Conservation (phyloP, 2,329 filamentous ascomycete genomes). For the Cladosporium sp. region DNA sequence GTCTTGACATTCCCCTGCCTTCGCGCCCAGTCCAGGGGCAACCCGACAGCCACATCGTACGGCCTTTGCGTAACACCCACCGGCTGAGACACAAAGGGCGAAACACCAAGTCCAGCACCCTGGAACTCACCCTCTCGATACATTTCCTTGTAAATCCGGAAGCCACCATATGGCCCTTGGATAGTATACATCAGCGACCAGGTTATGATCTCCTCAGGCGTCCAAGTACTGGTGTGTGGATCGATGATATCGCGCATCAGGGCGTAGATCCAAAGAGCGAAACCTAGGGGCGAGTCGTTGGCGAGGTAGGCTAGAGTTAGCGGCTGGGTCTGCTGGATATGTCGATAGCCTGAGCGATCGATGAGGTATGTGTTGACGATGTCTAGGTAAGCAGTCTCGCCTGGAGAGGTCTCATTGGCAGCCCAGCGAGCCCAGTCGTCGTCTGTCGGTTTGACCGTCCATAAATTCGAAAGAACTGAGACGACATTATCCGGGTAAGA, state of each 20-base stretch:
- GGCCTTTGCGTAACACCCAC: constrained; percentile 22
- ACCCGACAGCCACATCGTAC: constrained; percentile 26
- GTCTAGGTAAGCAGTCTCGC: not conserved
- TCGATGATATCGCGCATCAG: not conserved
- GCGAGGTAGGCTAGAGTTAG: constrained; percentile 65
- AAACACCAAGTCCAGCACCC: constrained; percentile 16
- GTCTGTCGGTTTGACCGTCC: not conserved
- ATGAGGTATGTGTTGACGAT: not conserved
- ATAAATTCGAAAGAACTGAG: constrained; percentile 1
- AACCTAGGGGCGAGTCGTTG: constrained; percentile 61
- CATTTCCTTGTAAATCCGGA: constrained; percentile 66
- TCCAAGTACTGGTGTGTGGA: not conserved
- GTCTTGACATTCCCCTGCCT: constrained; percentile 54
- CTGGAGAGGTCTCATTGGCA: not conserved
- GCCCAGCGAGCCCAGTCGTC: not conserved
- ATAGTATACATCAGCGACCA: constrained; percentile 13
- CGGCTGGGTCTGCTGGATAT: constrained; percentile 35
- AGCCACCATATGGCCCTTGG: constrained; percentile 51
- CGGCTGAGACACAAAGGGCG: constrained; percentile 32
- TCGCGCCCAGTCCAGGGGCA: constrained; percentile 49
- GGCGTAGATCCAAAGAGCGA: constrained; percentile 73
- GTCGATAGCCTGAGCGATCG: not conserved
- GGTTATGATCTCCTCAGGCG: constrained; percentile 4
- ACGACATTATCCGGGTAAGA: not conserved
- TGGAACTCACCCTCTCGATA: constrained; percentile 13